These are phyloP conservation scores for Notholithocarpus densiflorus DNA, from an alignment of 306 rosid species.

Conservation along the genomic window DNA sequence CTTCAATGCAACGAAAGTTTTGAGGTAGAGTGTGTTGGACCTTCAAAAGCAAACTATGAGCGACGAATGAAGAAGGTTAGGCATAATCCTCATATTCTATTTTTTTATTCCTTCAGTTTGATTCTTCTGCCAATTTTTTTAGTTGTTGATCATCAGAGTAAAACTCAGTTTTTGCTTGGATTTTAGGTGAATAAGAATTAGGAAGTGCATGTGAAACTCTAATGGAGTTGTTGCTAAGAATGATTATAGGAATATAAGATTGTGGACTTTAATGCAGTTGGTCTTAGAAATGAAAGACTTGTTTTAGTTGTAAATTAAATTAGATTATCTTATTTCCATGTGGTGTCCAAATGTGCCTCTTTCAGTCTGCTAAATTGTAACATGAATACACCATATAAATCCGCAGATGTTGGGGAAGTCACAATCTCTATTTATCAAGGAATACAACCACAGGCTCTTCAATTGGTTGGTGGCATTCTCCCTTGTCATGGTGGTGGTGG, in stretches of 20 bases:
- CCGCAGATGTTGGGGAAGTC: slow-evolving; percentile 87
- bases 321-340: background rate
- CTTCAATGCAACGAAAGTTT: slow-evolving; percentile 80
- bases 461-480: slow-evolving; percentile 98
- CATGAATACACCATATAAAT: slow-evolving; percentile 17
- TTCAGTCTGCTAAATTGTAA: slow-evolving; percentile 21
- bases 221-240: background rate
- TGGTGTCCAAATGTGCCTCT: background rate
- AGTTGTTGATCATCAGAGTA: slow-evolving; percentile 1
- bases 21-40: slow-evolving; percentile 76
- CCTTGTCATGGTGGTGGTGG: slow-evolving; percentile 81
- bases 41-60: slow-evolving; percentile 72
- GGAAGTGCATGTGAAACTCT: background rate
- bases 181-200: background rate
- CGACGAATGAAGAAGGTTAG: slow-evolving; percentile 83
- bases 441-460: slow-evolving; percentile 86
- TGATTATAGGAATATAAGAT: background rate
- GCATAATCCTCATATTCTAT: background rate
- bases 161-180: slow-evolving; percentile 2
- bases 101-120: background rate
- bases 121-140: background rate
- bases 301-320: background rate
- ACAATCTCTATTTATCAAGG: slow-evolving; percentile 75
- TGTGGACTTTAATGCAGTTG: background rate
- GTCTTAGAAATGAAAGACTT: background rate